phyloP scores from a whole-genome alignment of 2,329 filamentous ascomycete genomes.

The Metarhizium sp. region DNA sequence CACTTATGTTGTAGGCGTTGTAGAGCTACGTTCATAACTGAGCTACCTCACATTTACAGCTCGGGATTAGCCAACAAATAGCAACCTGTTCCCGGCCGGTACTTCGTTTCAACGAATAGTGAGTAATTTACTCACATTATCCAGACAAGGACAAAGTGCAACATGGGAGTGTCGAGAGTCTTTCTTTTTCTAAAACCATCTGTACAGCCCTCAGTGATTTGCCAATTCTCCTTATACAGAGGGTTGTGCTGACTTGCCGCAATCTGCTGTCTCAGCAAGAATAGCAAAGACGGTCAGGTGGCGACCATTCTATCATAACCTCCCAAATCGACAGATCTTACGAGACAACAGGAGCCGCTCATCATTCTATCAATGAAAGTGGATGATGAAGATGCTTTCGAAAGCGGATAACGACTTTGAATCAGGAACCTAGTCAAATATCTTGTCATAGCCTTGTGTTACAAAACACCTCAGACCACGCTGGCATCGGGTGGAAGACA shows the following conservation, averaged over 20 bases:
- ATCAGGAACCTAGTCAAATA: background rate
- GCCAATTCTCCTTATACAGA: background rate
- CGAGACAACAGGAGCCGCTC: background rate
- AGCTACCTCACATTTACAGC: background rate
- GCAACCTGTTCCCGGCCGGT: background rate
- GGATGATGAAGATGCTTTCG: background rate
- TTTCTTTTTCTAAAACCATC: background rate
- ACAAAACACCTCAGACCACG: no score
- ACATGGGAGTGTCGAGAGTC: background rate
- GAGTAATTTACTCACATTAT: background rate
- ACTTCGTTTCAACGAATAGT: background rate
- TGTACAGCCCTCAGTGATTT: background rate
- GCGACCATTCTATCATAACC: background rate
- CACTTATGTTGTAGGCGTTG: background rate
- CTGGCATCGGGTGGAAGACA: no score
- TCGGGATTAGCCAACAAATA: background rate
- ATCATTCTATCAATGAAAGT: background rate
- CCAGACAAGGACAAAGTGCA: background rate
- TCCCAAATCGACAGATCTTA: background rate
- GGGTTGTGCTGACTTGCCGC: background rate
- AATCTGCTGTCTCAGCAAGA: background rate
- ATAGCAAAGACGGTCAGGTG: background rate
- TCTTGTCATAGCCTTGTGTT: background rate
- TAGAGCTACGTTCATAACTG: background rate
- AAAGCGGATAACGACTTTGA: background rate